Conservation (phyloP, 108 stramenopile genomes). For the Parmales sp. region DNA sequence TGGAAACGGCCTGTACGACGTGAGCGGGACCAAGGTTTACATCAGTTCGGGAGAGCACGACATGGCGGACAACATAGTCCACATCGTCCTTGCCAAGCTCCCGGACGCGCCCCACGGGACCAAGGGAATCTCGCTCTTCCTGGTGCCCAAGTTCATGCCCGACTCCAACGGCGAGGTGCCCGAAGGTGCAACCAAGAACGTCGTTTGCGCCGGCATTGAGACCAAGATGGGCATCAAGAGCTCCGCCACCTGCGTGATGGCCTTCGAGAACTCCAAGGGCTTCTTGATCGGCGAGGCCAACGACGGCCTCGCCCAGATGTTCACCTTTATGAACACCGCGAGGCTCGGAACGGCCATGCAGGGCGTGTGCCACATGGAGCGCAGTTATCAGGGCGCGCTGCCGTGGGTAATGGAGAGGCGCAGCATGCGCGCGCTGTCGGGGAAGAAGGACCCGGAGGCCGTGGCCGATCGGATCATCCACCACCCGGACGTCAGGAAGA, state of each 20-base stretch:
- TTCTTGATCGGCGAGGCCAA: slow-evolving; percentile 19
- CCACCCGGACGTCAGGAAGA: slow-evolving; percentile 21
- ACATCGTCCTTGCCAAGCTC: slow-evolving; percentile 25
- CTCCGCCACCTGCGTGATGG: slow-evolving; percentile 12
- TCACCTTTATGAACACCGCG: slow-evolving; percentile 25
- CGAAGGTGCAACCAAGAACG: slow-evolving; percentile 5
- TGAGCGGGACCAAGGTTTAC: slow-evolving; percentile 26
- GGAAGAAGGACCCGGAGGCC: slow-evolving; percentile 15
- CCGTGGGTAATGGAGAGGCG: slow-evolving; percentile 14
- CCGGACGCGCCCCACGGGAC: slow-evolving; percentile 16
- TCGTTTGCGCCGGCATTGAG: slow-evolving; percentile 18
- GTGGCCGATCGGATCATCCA: slow-evolving; percentile 14
- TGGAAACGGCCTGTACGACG: slow-evolving; percentile 4
- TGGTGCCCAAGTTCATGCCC: slow-evolving; percentile 17
- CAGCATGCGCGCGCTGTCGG: neutral
- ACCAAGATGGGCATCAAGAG: slow-evolving; percentile 22
- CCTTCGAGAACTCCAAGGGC: slow-evolving; percentile 16
- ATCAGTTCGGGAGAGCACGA: slow-evolving; percentile 19
- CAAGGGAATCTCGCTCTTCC: slow-evolving; percentile 21
- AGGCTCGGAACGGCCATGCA: slow-evolving; percentile 20
- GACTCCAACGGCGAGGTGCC: slow-evolving; percentile 2
- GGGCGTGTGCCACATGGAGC: slow-evolving; percentile 14
- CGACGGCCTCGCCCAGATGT: slow-evolving; percentile 19
- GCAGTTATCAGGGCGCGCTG: slow-evolving; percentile 8
- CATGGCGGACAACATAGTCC: slow-evolving; percentile 22